Conservation (phyloP, 805 yeast species). For the Monosporozyma unispora region DNA sequence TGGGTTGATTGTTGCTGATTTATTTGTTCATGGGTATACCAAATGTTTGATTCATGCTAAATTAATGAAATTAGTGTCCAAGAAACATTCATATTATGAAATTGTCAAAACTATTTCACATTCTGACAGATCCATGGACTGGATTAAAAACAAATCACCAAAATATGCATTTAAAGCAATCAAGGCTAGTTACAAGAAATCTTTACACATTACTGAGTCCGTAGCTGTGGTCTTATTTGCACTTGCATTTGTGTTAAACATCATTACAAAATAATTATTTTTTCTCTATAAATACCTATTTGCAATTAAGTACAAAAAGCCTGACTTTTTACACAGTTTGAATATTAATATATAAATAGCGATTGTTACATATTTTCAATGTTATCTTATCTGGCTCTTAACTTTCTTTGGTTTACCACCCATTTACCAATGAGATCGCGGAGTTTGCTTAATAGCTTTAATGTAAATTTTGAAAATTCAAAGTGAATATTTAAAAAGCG, state of each 20-base stretch:
- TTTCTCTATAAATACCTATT: not conserved
- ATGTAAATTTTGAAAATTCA: not conserved
- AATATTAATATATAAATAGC: too few species aligned
- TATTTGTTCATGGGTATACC: not conserved
- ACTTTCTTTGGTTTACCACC: too few species aligned
- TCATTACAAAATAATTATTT: not conserved
- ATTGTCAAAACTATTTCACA: not conserved
- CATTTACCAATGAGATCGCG: conserved; percentile 1
- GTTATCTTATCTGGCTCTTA: too few species aligned
- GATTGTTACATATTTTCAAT: too few species aligned
- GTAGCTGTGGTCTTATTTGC: not conserved
- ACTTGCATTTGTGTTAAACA: not conserved
- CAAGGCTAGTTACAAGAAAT: not conserved
- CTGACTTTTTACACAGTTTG: too few species aligned
- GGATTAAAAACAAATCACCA: conserved; percentile 2
- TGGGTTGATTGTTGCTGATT: not conserved
- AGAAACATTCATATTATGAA: not conserved
- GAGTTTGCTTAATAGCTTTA: not conserved
- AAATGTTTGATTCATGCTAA: not conserved
- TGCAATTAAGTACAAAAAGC: too few species aligned
- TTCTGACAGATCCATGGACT: not conserved
- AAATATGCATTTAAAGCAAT: not conserved
- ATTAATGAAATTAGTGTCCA: not conserved
- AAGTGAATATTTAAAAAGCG: not conserved
- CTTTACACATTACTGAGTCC: not conserved